Base-by-base conservation (phyloP, 257 asterid genomes). In the Rehmannia glutinosa region DNA sequence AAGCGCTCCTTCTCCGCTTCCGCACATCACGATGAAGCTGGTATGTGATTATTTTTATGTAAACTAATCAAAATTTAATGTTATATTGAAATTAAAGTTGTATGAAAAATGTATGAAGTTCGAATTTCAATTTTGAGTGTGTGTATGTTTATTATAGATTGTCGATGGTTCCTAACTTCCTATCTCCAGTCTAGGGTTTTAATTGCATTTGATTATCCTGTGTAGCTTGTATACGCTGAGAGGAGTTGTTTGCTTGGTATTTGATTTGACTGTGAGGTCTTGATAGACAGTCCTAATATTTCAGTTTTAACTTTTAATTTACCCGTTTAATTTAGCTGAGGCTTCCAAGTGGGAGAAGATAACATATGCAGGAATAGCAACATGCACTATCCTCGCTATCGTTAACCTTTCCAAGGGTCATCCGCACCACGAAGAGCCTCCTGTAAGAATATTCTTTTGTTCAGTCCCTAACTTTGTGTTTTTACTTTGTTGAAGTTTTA, bases 271-370 rank as follows among this genome's bases (percentile, higher is more conserved):
- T 12, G 19, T 38, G 32, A 28, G 27, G 12, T 13, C 28, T n/a
- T 30, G 24, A 6, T 32, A 21, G 49, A 11, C 21, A 62, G 32
- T 55, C 24, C 8, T 12, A 9, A 36, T 36, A 0, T 11, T 43
- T 33, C 21, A 24, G 16, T 46, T 65, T 45, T 39, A 10, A 10
- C 52, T 55, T 27, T 7, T 19, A 23, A 3, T 35, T 33, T 30
- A n/a, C n/a, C 4, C 50, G 66, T 38, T 25, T 61, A 66, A 46
- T 62, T 38, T 64, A 91, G 97, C 84, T 66, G 95, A 88, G 92
- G 95, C 97, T 55, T 9, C 92, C 13, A 91, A 91, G 65, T 91
- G 97, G 96, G 88, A 91, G 88, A 91, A 88, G 88, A 88, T 91
- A 51, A 60, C 88, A 1, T 86, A 85, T 70, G 66, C 30, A 13